These are phyloP conservation scores for Thelephora terrestris DNA, from an alignment of 1,284 basidiomycete species.

Conservation along the genomic window DNA sequence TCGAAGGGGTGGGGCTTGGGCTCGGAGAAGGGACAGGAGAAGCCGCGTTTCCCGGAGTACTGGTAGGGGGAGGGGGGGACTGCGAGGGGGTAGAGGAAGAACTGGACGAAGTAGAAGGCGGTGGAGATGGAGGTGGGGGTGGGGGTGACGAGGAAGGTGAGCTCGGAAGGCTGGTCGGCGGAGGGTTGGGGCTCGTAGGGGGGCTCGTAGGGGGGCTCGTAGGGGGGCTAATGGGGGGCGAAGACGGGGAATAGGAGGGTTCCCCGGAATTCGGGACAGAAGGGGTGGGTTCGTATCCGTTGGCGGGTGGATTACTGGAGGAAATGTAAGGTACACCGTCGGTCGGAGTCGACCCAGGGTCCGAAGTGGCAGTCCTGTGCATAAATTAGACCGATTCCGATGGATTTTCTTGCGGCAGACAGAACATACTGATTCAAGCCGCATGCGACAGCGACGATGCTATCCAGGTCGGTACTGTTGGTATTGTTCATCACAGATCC, in stretches of 20 bases:
- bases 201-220: too few species aligned
- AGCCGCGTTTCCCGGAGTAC: neutral
- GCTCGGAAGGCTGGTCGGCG: too few species aligned
- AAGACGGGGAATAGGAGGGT: too few species aligned
- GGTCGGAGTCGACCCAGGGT: neutral
- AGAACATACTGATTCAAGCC: constrained; percentile 11
- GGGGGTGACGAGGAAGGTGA: constrained; percentile 6
- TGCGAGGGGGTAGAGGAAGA: constrained; percentile 9
- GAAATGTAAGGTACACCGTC: constrained; percentile 1
- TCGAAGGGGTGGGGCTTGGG: too few species aligned
- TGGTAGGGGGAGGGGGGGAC: constrained; percentile 8
- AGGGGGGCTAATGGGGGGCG: too few species aligned
- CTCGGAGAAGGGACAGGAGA: too few species aligned
- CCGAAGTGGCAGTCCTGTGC: too few species aligned
- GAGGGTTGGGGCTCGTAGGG: too few species aligned
- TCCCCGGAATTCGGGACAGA: neutral
- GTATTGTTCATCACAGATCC: constrained; percentile 34
- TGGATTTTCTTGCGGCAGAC: too few species aligned
- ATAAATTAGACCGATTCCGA: too few species aligned
- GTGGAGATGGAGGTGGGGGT: constrained; percentile 3
- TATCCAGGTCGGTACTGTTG: constrained; percentile 19
- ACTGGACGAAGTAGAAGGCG: neutral
- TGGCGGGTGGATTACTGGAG: constrained; percentile 2
- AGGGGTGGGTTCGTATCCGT: constrained; percentile 8
- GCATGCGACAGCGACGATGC: constrained; percentile 27